Conservation (phyloP, 768 basidiomycete genomes). For the Porpolomopsis calyptriformis region DNA sequence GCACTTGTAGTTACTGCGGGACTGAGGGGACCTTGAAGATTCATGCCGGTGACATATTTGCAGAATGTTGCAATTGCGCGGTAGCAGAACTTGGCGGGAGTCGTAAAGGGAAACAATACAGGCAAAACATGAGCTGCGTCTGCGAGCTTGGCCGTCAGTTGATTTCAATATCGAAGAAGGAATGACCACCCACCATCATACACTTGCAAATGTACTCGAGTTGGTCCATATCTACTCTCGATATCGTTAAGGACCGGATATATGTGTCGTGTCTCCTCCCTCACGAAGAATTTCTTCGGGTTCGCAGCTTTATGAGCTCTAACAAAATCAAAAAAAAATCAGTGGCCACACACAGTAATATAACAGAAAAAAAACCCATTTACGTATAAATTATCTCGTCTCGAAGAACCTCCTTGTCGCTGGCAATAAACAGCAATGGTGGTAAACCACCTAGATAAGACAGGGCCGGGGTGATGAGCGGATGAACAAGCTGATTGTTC, state of each 20-base stretch:
- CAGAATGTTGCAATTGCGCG: conserved; percentile 65
- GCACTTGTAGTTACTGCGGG: conserved; percentile 8
- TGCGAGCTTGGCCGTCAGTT: conserved; percentile 19
- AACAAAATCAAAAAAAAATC: not conserved
- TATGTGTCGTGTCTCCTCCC: conserved; percentile 32
- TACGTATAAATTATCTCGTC: conserved; percentile 87
- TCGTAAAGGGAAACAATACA: conserved; percentile 64
- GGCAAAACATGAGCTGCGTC: conserved; percentile 68
- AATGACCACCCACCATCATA: conserved; percentile 61
- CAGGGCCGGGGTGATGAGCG: conserved; percentile 71
- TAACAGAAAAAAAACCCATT: conserved; percentile 17
- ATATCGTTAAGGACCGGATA: conserved; percentile 51
- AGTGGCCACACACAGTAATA: not conserved
- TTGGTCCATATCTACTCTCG: conserved; percentile 43
- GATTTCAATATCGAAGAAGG: conserved; percentile 11
- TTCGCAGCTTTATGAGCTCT: conserved; percentile 89
- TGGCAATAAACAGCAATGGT: conserved; percentile 73
- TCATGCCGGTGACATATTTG: conserved; percentile 51
- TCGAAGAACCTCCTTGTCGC: conserved; percentile 84
- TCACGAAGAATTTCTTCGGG: conserved; percentile 55
- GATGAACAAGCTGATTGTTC: conserved; percentile 68
- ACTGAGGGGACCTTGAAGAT: conserved; percentile 12
- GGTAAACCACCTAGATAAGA: conserved; percentile 86
- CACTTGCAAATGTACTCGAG: conserved; percentile 84
- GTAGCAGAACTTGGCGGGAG: conserved; percentile 71